Conservation (phyloP, 495 filamentous ascomycete genomes). For the Hypoxylon intermedium region DNA sequence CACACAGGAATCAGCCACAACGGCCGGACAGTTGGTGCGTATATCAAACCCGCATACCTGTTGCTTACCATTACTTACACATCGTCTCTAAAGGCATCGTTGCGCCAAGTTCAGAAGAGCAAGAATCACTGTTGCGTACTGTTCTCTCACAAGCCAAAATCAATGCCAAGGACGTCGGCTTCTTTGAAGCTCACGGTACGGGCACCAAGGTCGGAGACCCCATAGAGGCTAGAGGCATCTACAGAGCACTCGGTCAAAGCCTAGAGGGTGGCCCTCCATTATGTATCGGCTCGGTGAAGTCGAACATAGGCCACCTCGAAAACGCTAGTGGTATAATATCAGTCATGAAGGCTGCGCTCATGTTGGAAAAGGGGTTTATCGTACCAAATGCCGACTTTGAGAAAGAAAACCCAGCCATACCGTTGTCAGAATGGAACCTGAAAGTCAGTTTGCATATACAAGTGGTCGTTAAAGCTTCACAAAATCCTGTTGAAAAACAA, state of each 20-base stretch:
- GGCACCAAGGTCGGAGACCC: constrained; percentile 52
- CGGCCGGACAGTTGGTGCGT: constrained; percentile 55
- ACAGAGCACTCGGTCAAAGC: constrained; percentile 46
- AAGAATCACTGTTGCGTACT: constrained; percentile 42
- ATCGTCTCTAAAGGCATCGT: constrained; percentile 52
- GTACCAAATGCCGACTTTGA: constrained; percentile 58
- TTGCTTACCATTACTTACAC: constrained; percentile 3
- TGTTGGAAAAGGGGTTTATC: constrained; percentile 61
- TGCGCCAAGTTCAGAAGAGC: constrained; percentile 58
- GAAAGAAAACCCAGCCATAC: constrained; percentile 60
- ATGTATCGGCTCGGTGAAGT: constrained; percentile 64
- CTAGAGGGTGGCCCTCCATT: constrained; percentile 43
- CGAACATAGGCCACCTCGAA: constrained; percentile 65
- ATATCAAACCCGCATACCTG: constrained; percentile 46
- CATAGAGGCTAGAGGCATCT: constrained; percentile 54
- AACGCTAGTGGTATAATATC: constrained; percentile 61
- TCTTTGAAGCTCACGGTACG: constrained; percentile 45
- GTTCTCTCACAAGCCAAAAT: constrained; percentile 38
- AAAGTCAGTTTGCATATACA: constrained; percentile 36
- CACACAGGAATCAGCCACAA: constrained; percentile 63
- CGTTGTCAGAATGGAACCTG: constrained; percentile 55
- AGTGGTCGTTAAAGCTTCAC: too few relatives aligned
- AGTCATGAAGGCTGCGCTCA: constrained; percentile 63
- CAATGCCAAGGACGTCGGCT: constrained; percentile 53
- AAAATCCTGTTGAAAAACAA: too few relatives aligned